Evolutionary conservation across 331 rosid genomes (phyloP), one percentile per base, ranked within the genome.

Genomic region (Pyracantha coccinea): DNA sequence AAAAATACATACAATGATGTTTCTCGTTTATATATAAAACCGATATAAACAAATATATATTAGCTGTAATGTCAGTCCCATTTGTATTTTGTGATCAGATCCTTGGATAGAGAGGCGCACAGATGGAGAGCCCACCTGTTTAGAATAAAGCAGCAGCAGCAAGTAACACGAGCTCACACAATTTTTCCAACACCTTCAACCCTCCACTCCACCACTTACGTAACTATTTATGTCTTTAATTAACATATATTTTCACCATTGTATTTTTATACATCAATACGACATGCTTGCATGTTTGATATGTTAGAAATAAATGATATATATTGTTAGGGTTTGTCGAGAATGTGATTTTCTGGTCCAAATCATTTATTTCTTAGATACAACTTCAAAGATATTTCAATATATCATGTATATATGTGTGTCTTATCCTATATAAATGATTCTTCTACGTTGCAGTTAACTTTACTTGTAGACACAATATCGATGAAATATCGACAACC

Each of bases 141-240:
- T 4, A 66, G 73, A 75, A 75, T 75, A 75, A 75, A 66, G 78
- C 72, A 75, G 70, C 64, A 74, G 53, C 64, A 50, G 53, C 61
- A 14, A 23, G 24, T 21, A 72, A 17, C 60, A 57, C 7, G 62
- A n/a, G 28, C 62, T 55, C 4, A 73, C 50, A 79, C 59, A 68
- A 59, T 69, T 69, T 62, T 75, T 45, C 83, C 79, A 74, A 75
- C 76, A 75, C 35, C 60, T 53, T 67, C 79, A 59, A 38, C 16
- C 20, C 45, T 53, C 55, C 19, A 52, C 63, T 38, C 61, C 38
- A 25, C n/a, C 15, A 8, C 0, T 45, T 17, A 8, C 29, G 13
- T 12, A 59, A 8, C 15, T 12, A 23, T 10, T 50, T 19, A 11
- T 70, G 5, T 75, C 54, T 32, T 35, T 35, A 35, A 35, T 35